Percentiles rank a stretch among this genome's conserved stretches.
phyloP scores from a whole-genome alignment of 345 rosid genomes.

The Ceriops tagal region DNA sequence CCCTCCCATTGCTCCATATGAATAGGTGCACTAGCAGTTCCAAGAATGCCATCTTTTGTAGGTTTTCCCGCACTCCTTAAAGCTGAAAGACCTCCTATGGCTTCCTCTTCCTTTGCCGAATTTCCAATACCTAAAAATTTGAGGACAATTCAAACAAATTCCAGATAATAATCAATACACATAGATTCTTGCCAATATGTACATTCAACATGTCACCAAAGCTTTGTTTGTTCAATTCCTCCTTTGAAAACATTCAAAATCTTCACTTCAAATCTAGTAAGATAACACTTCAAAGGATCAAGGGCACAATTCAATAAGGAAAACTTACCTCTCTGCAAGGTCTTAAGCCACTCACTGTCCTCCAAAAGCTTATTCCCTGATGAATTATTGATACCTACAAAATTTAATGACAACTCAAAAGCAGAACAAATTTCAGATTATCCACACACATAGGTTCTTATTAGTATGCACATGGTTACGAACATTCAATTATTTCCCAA shows the following conservation, averaged over 20 bases:
- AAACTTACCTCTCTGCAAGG: neutral
- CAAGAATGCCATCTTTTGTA: slow-evolving; percentile 66
- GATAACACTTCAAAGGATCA: neutral
- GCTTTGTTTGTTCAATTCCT: neutral
- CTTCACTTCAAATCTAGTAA: neutral
- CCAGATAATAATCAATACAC: neutral
- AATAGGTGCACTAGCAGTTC: slow-evolving; percentile 81
- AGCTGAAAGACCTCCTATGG: slow-evolving; percentile 54
- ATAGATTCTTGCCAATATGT: neutral
- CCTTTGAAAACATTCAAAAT: neutral
- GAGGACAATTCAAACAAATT: neutral
- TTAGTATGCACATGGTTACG: neutral
- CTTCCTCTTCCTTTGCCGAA: slow-evolving; percentile 53
- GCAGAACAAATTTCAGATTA: neutral
- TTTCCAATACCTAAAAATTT: slow-evolving; percentile 48
- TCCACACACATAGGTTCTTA: neutral
- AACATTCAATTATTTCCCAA: neutral
- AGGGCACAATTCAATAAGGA: neutral
- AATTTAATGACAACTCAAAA: slow-evolving; percentile 1
- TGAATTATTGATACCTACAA: slow-evolving; percentile 51
- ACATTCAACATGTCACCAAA: neutral
- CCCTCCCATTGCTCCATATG: slow-evolving; percentile 72
- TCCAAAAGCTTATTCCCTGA: slow-evolving; percentile 53
- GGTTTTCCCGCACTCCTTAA: slow-evolving; percentile 66
- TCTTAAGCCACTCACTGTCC: slow-evolving; percentile 18